phyloP scores from a whole-genome alignment of 1,284 basidiomycete genomes.

The Austroboletus novae-zelandiae region DNA sequence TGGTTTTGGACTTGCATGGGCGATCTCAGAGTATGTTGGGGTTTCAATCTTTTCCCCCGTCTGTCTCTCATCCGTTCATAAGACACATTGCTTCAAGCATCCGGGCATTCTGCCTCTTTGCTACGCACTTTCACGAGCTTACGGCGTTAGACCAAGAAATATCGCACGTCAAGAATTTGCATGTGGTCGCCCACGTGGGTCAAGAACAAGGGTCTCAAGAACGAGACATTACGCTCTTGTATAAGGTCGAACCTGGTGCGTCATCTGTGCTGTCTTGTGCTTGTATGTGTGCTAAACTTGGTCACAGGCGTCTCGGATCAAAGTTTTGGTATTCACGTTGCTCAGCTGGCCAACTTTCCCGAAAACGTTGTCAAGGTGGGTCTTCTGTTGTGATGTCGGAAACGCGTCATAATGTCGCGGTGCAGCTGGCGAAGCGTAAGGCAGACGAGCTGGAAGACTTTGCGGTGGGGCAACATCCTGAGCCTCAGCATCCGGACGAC shows the following conservation, averaged over 20 bases:
- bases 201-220: conserved; percentile 63
- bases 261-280: not conserved
- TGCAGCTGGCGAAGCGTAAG: conserved; percentile 87
- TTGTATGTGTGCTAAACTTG: not conserved
- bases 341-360: conserved; percentile 94
- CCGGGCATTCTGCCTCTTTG: conserved; percentile 92
- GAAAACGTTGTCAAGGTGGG: conserved; percentile 86
- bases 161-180: conserved; percentile 88
- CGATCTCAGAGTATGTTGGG: conserved; percentile 84
- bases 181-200: conserved; percentile 93
- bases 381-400: not conserved
- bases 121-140: conserved; percentile 98
- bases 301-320: conserved; percentile 82
- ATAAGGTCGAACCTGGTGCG: conserved; percentile 92
- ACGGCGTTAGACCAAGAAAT: conserved; percentile 84
- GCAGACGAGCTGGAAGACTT: conserved; percentile 97
- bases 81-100: conserved; percentile 90
- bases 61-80: conserved; percentile 30
- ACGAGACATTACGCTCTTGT: conserved; percentile 88
- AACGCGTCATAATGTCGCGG: not conserved
- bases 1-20: conserved; percentile 98
- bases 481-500: conserved; percentile 53
- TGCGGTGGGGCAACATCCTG: conserved; percentile 47
- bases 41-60: no score
- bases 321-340: conserved; percentile 98